A percentile compares a stretch with the other conserved stretches of the same genome.
Conservation (phyloP, 2,329 filamentous ascomycete species). For the Fusarium goolgardi region DNA sequence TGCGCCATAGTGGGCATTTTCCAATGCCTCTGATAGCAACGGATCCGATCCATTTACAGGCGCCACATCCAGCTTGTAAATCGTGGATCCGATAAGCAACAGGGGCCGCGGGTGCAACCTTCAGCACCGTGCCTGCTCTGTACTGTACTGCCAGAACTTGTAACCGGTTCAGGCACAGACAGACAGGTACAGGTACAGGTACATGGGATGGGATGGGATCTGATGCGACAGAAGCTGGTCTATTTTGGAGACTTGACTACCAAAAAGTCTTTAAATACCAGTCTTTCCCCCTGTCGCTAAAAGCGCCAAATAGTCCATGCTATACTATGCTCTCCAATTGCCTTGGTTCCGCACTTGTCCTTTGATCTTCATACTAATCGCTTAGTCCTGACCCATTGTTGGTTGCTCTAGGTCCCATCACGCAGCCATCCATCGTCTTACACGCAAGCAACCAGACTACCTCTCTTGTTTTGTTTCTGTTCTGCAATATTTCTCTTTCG, state of each 20-base stretch:
- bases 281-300: constrained; percentile 26
- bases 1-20: constrained; percentile 33
- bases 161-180: constrained; percentile 11
- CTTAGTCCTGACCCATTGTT: constrained; percentile 40
- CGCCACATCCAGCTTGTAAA: constrained; percentile 29
- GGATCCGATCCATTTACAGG: constrained; percentile 21
- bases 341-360: constrained; percentile 20
- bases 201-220: constrained; percentile 30
- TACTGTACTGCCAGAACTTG: constrained; percentile 5
- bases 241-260: constrained; percentile 16
- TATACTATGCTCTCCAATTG: constrained; percentile 24
- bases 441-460: constrained; percentile 25
- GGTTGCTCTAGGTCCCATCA: constrained; percentile 32
- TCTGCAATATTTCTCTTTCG: constrained; percentile 18
- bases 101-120: constrained; percentile 8
- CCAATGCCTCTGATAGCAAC: constrained; percentile 33
- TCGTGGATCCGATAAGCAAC: constrained; percentile 42
- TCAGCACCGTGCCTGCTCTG: not conserved
- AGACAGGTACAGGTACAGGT: not conserved
- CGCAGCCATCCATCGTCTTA: constrained; percentile 31
- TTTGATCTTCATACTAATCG: constrained; percentile 44
- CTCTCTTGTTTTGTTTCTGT: constrained; percentile 29
- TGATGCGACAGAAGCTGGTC: constrained; percentile 14
- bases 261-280: constrained; percentile 35
- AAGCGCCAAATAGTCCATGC: constrained; percentile 16